Base-by-base conservation (phyloP, 1,284 basidiomycete species). In the Marasmius sp. region DNA sequence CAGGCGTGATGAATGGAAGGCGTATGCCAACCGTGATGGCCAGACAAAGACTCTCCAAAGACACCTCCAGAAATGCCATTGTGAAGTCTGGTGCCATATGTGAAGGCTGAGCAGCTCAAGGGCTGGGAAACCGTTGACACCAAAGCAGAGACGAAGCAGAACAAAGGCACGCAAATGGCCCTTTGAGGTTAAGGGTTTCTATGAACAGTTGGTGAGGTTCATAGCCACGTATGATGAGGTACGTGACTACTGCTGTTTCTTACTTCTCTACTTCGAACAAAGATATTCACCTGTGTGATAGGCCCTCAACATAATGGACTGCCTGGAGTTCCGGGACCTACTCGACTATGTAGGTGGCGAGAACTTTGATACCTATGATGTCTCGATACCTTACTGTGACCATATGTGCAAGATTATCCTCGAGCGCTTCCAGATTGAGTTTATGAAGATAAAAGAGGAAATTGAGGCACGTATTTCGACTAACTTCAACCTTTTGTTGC, bases 391-490 rank as follows among this genome's bases (percentile, higher is more conserved):
- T 14, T 10, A 49, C 18, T 10, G 48, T 20, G 18, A 12, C 3
- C 12, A 49, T 6, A 16, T 49, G 18, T 12, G 48, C 11, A 49
- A 49, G 2, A 49, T 49, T 10, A 49, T 49, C 18, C 2, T 66
- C 4, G 58, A 64, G 10, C 56, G 63, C 10, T 70, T 68, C 37
- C 27, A 68, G n/a, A 38, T 38, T 4, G 61, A 69, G 55, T 68
- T 66, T 45, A n/a, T 53, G 5, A 51, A 55, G 22, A 64, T 72
- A 48, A 52, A 58, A 14, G 47, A 56, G 0, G 68, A 71, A 18
- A 64, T 72, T 20, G 62, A 67, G 63, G 70, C 71, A 39, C 4
- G 64, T 60, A 34, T 27, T 20, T 38, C 18, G n/a, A 55, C 11
- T 50, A n/a, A 18, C 33, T 34, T 33, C 6, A 6, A 34, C 59